Evolutionary conservation across 345 rosid genomes (phyloP).

Genomic region (Hevea brasiliensis): DNA sequence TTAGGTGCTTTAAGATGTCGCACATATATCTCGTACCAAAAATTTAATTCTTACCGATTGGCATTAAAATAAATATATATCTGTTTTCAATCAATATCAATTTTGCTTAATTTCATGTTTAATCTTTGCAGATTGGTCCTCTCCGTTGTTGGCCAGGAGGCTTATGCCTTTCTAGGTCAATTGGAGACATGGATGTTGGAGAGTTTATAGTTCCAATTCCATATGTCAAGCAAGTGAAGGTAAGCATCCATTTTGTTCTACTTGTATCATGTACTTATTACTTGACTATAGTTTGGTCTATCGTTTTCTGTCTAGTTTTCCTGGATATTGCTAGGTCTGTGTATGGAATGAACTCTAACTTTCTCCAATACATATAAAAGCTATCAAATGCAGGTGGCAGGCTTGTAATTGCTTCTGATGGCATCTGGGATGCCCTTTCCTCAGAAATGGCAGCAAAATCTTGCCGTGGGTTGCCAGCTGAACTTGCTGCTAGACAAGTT

Average conservation of each 20-base stretch:
- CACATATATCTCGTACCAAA: neutral
- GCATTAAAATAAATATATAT: neutral
- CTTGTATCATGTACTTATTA: neutral
- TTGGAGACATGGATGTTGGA: slow-evolving; percentile 93
- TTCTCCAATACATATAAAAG: slow-evolving; percentile 34
- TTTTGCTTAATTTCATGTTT: neutral
- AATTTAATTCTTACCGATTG: neutral
- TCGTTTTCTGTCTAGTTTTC: slow-evolving; percentile 4
- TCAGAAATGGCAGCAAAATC: slow-evolving; percentile 72
- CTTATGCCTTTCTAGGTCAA: slow-evolving; percentile 88
- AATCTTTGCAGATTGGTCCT: slow-evolving; percentile 66
- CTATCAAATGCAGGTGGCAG: slow-evolving; percentile 82
- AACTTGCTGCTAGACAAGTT: slow-evolving; percentile 86
- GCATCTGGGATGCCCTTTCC: slow-evolving; percentile 87
- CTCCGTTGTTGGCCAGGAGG: slow-evolving; percentile 97
- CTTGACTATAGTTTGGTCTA: neutral
- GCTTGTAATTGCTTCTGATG: slow-evolving; percentile 91
- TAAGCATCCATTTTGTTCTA: slow-evolving; percentile 15
- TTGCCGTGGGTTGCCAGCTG: slow-evolving; percentile 80
- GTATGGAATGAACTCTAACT: slow-evolving; percentile 17
- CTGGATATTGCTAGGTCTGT: neutral
- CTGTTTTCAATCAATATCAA: neutral
- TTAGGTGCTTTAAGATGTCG: slow-evolving; percentile 20
- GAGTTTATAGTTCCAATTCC: slow-evolving; percentile 92
- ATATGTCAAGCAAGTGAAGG: slow-evolving; percentile 92